Percentiles rank a stretch among this genome's conserved stretches.
Evolutionary conservation across 2,329 filamentous ascomycete species (phyloP).

Genomic region (Fusarium luffae): DNA sequence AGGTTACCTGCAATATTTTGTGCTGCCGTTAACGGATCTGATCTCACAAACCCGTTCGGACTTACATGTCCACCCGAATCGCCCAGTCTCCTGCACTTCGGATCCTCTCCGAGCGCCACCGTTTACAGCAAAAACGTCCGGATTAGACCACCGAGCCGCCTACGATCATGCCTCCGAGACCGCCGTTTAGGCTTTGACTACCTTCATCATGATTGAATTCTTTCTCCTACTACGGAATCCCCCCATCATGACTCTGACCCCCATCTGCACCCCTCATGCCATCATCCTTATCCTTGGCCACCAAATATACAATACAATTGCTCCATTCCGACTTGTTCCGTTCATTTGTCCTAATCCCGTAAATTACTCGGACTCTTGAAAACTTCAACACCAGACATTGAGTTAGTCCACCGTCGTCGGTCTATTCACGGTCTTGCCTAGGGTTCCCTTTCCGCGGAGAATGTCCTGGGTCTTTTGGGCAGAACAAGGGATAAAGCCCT

Average conservation of each 20-base stretch:
- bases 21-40: conserved; percentile 20
- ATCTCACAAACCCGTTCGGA: conserved; percentile 20
- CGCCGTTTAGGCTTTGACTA: conserved; percentile 6
- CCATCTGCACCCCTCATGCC: conserved; percentile 20
- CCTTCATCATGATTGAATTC: conserved; percentile 23
- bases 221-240: conserved; percentile 20
- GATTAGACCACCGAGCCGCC: conserved; percentile 20
- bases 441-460: conserved; percentile 15
- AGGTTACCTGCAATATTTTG: conserved; percentile 9
- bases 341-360: conserved; percentile 18
- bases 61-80: conserved; percentile 26
- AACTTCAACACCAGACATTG: conserved; percentile 15
- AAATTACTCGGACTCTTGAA: conserved; percentile 12
- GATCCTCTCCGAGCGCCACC: conserved; percentile 20
- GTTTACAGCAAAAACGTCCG: conserved; percentile 1
- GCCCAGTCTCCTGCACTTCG: conserved; percentile 13
- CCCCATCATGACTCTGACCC: conserved; percentile 16
- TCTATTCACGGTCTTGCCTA: conserved; percentile 32
- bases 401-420: conserved; percentile 31
- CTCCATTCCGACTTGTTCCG: conserved; percentile 37
- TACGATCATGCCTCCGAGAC: conserved; percentile 12
- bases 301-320: not conserved
- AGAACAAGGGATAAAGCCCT: conserved; percentile 10
- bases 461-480: conserved; percentile 11
- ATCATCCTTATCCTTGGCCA: conserved; percentile 5